phyloP scores from a whole-genome alignment of 2,329 filamentous ascomycete species.

The Knufia petricola region DNA sequence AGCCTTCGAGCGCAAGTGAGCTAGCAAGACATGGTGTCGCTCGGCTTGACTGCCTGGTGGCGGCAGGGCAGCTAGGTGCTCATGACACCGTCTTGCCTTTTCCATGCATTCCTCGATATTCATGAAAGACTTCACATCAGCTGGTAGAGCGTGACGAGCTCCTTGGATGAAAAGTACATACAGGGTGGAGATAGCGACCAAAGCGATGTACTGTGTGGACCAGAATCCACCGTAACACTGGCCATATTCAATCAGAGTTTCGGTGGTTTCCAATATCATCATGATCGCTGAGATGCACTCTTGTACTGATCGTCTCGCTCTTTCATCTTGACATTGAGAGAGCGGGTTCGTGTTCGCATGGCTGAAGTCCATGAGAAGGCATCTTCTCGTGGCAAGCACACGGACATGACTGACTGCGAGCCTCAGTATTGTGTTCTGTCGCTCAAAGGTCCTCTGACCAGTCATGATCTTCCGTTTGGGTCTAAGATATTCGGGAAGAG shows the following conservation, averaged over 20 bases:
- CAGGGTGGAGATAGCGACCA: slow-evolving; percentile 20
- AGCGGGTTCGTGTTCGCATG: slow-evolving; percentile 9
- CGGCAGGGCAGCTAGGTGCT: slow-evolving; percentile 13
- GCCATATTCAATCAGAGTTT: slow-evolving; percentile 19
- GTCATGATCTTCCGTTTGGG: slow-evolving; percentile 23
- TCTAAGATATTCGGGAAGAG: slow-evolving; percentile 23
- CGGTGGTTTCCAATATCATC: slow-evolving; percentile 18
- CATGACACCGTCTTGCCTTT: slow-evolving; percentile 19
- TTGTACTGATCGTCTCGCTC: slow-evolving; percentile 15
- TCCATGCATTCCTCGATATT: slow-evolving; percentile 13
- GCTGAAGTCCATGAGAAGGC: slow-evolving; percentile 20
- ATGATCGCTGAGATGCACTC: slow-evolving; percentile 23
- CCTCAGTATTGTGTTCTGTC: slow-evolving; percentile 24
- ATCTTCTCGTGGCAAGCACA: slow-evolving; percentile 24
- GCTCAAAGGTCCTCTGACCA: slow-evolving; percentile 22
- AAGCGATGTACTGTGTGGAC: slow-evolving; percentile 25
- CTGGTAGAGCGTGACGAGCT: slow-evolving; percentile 13
- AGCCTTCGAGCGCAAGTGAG: slow-evolving; percentile 13
- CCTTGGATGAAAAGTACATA: slow-evolving; percentile 21
- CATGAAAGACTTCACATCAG: slow-evolving; percentile 8
- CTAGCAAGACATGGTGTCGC: slow-evolving; percentile 16
- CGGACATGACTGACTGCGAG: slow-evolving; percentile 24
- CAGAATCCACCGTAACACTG: slow-evolving; percentile 24
- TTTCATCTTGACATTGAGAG: slow-evolving; percentile 10
- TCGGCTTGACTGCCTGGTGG: slow-evolving; percentile 19